Evolutionary conservation across 1,139 yeast species (phyloP).

Genomic region (Debaryomycetaceae sp.): DNA sequence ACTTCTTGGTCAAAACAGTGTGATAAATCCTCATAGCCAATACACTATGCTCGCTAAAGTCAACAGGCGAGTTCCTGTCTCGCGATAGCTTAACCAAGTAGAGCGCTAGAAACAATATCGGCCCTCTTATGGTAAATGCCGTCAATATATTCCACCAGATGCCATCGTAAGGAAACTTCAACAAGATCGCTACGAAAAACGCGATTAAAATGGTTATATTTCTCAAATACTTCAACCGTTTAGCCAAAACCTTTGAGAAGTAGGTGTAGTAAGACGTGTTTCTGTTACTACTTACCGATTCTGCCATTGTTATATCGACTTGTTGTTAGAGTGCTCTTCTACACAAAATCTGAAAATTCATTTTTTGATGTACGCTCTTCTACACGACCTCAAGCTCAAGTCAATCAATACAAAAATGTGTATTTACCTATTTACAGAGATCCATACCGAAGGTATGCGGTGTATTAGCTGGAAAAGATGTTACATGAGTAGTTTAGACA

Average conservation of each 20-base stretch:
- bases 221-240: conserved; percentile 35
- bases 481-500: background rate
- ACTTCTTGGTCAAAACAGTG: conserved; percentile 42
- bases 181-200: conserved; percentile 20
- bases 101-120: conserved; percentile 28
- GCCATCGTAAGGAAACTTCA: conserved; percentile 26
- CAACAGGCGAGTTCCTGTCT: conserved; percentile 49
- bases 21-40: conserved; percentile 46
- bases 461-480: conserved; percentile 1
- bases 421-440: background rate
- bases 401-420: background rate
- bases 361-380: background rate
- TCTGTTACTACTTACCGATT: conserved; percentile 5
- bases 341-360: background rate
- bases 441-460: background rate
- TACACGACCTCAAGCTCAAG: conserved; percentile 1
- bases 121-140: conserved; percentile 26
- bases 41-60: conserved; percentile 48
- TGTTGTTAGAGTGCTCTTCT: background rate
- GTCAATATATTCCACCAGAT: conserved; percentile 31
- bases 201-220: conserved; percentile 30
- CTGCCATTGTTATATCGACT: conserved; percentile 1
- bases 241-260: conserved; percentile 30
- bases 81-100: conserved; percentile 46
- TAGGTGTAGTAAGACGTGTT: conserved; percentile 23